These are phyloP conservation scores for Pleurotus cornucopiae DNA, from an alignment of 768 basidiomycete species.

Conservation along the genomic window DNA sequence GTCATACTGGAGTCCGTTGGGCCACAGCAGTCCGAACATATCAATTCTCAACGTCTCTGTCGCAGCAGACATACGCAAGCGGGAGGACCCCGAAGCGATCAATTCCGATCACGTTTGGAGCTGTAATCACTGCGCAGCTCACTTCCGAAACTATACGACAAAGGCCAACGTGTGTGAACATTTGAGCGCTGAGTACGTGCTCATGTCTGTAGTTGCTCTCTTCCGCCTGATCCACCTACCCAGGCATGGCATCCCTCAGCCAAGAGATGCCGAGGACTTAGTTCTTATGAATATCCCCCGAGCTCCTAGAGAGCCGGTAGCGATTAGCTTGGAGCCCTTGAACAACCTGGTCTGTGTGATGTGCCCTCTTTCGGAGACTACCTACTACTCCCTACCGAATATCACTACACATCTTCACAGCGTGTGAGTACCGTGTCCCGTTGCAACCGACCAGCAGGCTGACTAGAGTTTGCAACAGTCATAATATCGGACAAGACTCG, in stretches of 20 bases:
- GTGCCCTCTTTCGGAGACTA: conserved; percentile 1
- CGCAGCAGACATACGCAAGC: neutral
- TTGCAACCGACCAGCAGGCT: neutral
- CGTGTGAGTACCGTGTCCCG: neutral
- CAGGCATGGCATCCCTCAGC: neutral
- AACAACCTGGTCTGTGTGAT: conserved; percentile 6
- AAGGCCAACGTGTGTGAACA: neutral
- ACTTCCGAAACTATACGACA: conserved; percentile 2
- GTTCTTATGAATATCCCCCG: conserved; percentile 3
- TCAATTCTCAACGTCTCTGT: neutral
- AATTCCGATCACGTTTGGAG: conserved; percentile 3
- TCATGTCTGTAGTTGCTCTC: neutral
- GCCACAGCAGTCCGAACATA: neutral
- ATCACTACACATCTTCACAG: neutral
- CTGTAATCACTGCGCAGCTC: neutral
- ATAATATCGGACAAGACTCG: neutral
- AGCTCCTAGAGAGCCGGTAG: neutral
- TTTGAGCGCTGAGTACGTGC: neutral
- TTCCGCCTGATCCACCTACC: neutral
- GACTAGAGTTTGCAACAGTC: neutral
- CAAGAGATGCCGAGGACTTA: neutral
- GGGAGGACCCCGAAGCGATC: neutral
- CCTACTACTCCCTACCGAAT: neutral
- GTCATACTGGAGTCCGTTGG: conserved; percentile 4
- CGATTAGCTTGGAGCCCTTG: conserved; percentile 1